Evolutionary conservation across 495 filamentous ascomycete genomes (phyloP), one percentile per base, ranked within the genome.

Genomic region (Podospora australis): DNA sequence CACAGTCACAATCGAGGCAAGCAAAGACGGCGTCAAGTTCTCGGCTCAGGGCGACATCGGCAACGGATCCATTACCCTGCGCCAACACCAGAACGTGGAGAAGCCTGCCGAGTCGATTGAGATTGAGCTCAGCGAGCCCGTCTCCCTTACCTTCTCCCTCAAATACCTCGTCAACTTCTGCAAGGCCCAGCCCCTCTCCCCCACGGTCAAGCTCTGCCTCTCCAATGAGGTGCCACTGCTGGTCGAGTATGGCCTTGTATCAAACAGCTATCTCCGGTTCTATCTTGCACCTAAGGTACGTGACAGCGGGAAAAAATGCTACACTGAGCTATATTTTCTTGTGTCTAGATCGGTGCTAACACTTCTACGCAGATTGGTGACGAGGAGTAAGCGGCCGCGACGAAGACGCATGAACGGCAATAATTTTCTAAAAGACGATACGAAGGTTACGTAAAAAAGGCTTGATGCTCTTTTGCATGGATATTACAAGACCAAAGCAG

Each of bases 91-190:
- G 65, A 87, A 89, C 69, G 82, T 96, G 50, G 92, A 99, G 22
- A 96, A 96, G 75, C 82, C 88, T 28, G 81, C 86, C 0, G 70
- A 83, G 59, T 87, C 90, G 61, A 83, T 96, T 60, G 81, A 88
- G 50, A 96, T 99, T 56, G 80, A 86, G 54, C 81, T 99, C 41
- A 83, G 81, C 38, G 92, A 99, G 74, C 88, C 94, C 47, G 94
- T 97, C 50, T 75, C 87, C 38, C 81, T 99, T 35, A 99, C 91
- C 25, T 99, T 99, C 79, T 96, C 92, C 36, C 86, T 97, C 57
- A 99, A 99, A 71, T 99, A 99, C 73, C 82, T 99, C 4, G 88
- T 94, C 79, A 96, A 96, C 78, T 99, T 99, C 77, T 97, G 92
- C 83, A 99, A 99, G 77, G 92, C 92, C 29, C 84, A 85, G 62